Conservation (phyloP, 345 rosid species). For the Lagerstroemia speciosa region DNA sequence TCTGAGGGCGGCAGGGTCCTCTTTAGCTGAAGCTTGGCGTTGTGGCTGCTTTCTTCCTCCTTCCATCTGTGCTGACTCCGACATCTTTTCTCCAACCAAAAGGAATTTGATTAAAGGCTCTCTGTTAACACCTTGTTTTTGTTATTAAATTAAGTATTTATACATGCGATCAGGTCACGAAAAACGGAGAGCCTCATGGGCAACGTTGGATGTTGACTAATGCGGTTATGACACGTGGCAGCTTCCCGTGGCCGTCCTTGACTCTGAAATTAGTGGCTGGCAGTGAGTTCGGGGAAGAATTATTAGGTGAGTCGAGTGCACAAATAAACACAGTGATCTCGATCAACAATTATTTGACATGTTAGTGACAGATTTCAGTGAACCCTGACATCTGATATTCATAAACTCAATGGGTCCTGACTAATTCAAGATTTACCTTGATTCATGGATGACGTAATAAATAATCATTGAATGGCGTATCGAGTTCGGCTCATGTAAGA, state of each 20-base stretch:
- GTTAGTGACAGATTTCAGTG: no score
- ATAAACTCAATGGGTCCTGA: no score
- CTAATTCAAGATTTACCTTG: no score
- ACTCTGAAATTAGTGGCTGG: neutral
- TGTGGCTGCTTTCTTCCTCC: neutral
- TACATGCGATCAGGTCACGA: neutral
- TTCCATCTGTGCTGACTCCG: neutral
- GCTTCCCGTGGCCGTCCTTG: neutral
- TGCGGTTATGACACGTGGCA: neutral
- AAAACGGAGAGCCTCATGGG: neutral
- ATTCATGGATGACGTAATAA: no score
- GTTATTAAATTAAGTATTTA: neutral
- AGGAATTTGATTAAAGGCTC: no score
- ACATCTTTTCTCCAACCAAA: neutral
- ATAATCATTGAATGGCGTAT: no score
- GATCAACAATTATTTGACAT: no score
- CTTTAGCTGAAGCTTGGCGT: neutral
- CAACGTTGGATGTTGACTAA: neutral
- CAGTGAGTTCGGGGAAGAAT: no score
- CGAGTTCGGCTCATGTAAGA: no score
- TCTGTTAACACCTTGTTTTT: neutral
- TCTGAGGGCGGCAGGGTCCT: neutral
- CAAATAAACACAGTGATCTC: no score
- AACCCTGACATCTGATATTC: no score
- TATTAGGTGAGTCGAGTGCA: no score